phyloP scores from a whole-genome alignment of 495 filamentous ascomycete genomes.

The Astrothelium subdiscretum region DNA sequence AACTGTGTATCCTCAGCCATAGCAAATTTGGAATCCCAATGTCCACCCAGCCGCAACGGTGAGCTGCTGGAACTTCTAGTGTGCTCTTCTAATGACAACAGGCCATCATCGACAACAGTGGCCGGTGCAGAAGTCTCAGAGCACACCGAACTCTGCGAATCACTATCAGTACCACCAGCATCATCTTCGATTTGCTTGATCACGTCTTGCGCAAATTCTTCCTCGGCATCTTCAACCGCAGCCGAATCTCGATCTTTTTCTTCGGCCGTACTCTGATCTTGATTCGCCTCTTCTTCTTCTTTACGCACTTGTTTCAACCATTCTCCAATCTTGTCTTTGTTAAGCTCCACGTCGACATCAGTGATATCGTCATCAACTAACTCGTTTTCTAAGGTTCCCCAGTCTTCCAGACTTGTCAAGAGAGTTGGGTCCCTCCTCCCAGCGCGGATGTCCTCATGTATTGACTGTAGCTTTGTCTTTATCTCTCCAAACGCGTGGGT shows the following conservation, averaged over 20 bases:
- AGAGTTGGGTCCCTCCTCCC: conserved; percentile 6
- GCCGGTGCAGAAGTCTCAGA: neutral
- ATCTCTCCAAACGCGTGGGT: neutral
- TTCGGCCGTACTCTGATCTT: neutral
- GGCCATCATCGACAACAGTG: neutral
- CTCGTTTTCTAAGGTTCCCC: conserved; percentile 6
- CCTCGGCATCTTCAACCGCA: neutral
- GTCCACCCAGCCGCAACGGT: neutral
- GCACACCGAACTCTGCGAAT: neutral
- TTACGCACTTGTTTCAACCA: conserved; percentile 4
- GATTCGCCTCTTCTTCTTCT: neutral
- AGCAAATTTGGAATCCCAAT: neutral
- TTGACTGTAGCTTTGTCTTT: conserved; percentile 1
- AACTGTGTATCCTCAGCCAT: neutral
- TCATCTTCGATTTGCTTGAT: neutral
- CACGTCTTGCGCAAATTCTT: neutral
- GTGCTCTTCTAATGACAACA: neutral
- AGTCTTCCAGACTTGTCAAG: conserved; percentile 3
- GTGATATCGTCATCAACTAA: conserved; percentile 11
- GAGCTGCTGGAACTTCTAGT: neutral
- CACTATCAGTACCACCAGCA: neutral
- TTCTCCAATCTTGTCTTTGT: conserved; percentile 5
- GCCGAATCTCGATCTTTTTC: neutral
- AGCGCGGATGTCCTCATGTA: conserved; percentile 4
- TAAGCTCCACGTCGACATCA: conserved; percentile 7